Conservation (phyloP, 75 land plant genomes). For the Azolla pinnata region DNA sequence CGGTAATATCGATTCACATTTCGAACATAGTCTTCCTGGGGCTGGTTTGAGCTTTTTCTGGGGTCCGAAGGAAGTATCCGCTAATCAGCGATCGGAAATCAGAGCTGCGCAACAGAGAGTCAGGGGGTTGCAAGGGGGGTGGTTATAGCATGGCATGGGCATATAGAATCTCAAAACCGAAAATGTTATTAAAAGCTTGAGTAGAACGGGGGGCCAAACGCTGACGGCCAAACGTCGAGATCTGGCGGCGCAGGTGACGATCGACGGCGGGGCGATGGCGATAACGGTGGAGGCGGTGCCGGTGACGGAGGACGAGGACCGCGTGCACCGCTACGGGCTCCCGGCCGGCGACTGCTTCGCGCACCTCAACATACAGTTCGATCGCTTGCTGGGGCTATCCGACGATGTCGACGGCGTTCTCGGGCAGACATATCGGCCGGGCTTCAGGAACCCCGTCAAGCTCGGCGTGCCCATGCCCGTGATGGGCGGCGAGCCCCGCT, state of each 20-base stretch:
- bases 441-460: slow-evolving; percentile 46
- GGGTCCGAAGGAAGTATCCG: too few relatives aligned
- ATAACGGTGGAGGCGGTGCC: slow-evolving; percentile 40
- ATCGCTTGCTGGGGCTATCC: slow-evolving; percentile 32
- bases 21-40: too few relatives aligned
- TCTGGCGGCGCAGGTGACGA: slow-evolving; percentile 11
- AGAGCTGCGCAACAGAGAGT: too few relatives aligned
- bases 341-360: slow-evolving; percentile 44
- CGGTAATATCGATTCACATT: too few relatives aligned
- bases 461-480: slow-evolving; percentile 55
- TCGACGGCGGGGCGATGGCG: slow-evolving; percentile 18
- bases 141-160: too few relatives aligned
- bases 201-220: too few relatives aligned
- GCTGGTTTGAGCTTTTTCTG: too few relatives aligned
- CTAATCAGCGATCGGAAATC: too few relatives aligned
- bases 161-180: too few relatives aligned
- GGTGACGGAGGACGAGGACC: slow-evolving; percentile 37
- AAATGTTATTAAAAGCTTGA: too few relatives aligned
- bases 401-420: slow-evolving; percentile 45
- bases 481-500: slow-evolving; percentile 56
- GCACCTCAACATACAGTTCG: slow-evolving; percentile 27
- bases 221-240: too few relatives aligned
- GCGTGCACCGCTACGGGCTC: slow-evolving; percentile 35
- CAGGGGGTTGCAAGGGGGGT: too few relatives aligned
- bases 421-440: slow-evolving; percentile 49